Base-by-base conservation (phyloP, 495 filamentous ascomycete species). In the Podospora pseudoanserina region DNA sequence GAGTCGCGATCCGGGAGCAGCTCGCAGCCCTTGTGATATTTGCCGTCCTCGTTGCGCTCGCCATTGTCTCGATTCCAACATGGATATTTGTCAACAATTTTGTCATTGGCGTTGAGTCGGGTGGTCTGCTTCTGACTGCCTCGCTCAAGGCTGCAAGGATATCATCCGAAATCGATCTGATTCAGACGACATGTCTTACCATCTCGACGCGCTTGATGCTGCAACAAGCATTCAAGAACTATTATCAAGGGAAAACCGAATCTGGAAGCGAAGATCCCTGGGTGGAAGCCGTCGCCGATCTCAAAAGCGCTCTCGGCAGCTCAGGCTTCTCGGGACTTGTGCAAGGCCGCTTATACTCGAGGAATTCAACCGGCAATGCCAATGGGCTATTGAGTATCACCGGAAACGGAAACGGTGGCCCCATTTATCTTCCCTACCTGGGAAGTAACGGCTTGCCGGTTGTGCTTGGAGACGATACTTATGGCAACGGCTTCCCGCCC, bases 131-230 rank as follows among this genome's bases (percentile, higher is more conserved):
- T 30, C 85, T 97, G 62, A 91, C 91, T 2, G 94, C 94, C 18
- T 91, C 89, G 15, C 86, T 97, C 74, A 97, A 96, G 77, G 89
- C 93, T 28, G 87, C 90, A 23, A 89, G 94, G 74, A 84, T 97
- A 49, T 79, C 88, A n/a, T 88, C 89, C 61, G 90, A 90, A 73
- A 84, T 96, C 28, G 81, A 89, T 44, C 83, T 94, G 55, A 86
- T 94, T 67, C 87, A 92, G 77, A 85, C 89, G 3, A 87, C 85
- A 34, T 90, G 88, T 70, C 80, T 83, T 56, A 86, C 87, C 65
- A 88, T 91, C 61, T 77, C 88, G 16, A 91, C 91, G 1, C 83
- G 92, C 64, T 72, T 93, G 9, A 71, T 91, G 19, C 78, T 94
- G 2, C 92, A 94, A 69, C 69, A 77, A 27, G 83, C 87, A 19